Evolutionary conservation across 2,329 filamentous ascomycete genomes (phyloP).

Genomic region (Penicillium concentricum): DNA sequence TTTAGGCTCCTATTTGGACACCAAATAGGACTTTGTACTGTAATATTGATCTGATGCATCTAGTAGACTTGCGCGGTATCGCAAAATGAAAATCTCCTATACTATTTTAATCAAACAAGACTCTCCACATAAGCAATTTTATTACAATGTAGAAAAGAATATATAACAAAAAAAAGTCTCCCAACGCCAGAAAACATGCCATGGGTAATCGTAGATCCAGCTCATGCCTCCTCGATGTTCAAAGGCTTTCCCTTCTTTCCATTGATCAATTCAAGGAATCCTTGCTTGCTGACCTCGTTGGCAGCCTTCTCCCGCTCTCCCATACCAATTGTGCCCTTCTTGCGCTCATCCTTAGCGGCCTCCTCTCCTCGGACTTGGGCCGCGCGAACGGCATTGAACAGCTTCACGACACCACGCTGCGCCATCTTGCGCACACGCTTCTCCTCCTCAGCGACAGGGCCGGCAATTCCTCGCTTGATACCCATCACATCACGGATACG

Average conservation of each 20-base stretch:
- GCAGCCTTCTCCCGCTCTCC: conserved; percentile 80
- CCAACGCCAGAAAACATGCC: conserved; percentile 38
- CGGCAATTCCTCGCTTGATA: conserved; percentile 54
- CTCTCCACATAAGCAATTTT: conserved; percentile 22
- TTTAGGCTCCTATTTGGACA: conserved; percentile 3
- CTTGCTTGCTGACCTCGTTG: conserved; percentile 95
- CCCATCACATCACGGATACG: conserved; percentile 82
- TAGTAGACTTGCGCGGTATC: conserved; percentile 19
- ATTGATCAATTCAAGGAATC: conserved; percentile 86
- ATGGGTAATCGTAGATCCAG: conserved; percentile 23
- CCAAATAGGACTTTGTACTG: conserved; percentile 26
- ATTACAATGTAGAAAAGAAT: conserved; percentile 20
- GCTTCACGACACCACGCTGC: conserved; percentile 88
- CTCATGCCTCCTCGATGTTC: conserved; percentile 46
- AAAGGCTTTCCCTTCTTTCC: conserved; percentile 53
- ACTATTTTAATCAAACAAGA: conserved; percentile 21
- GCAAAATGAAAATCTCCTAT: conserved; percentile 31
- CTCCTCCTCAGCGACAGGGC: conserved; percentile 66
- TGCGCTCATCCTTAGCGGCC: conserved; percentile 64
- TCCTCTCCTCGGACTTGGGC: conserved; percentile 87
- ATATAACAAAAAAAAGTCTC: conserved; percentile 20
- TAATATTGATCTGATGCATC: conserved; percentile 27
- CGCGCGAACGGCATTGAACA: conserved; percentile 92
- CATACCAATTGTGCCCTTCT: conserved; percentile 74
- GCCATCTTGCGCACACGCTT: conserved; percentile 80